A percentile compares a stretch with the other conserved stretches of the same genome.
Conservation (phyloP, 2,329 filamentous ascomycete species). For the Fusarium sp. region DNA sequence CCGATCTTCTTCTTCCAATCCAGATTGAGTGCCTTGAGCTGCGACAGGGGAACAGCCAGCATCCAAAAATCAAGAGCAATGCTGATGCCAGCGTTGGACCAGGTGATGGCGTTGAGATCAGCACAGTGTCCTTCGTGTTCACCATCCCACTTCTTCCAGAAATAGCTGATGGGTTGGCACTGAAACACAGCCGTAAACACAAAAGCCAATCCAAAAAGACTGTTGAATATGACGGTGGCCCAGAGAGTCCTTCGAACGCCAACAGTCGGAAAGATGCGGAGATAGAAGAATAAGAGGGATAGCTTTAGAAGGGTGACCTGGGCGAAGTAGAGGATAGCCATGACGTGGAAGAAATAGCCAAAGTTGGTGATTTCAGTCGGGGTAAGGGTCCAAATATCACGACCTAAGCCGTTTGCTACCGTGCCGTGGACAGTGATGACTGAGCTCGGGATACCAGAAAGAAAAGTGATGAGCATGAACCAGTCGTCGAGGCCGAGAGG, state of each 20-base stretch:
- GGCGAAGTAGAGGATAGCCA: slow-evolving; percentile 60
- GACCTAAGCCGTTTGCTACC: slow-evolving; percentile 58
- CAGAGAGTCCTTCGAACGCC: slow-evolving; percentile 55
- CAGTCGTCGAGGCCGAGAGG: slow-evolving; percentile 55
- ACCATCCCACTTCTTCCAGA: slow-evolving; percentile 66
- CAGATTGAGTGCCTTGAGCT: slow-evolving; percentile 56
- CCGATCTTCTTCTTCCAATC: slow-evolving; percentile 62
- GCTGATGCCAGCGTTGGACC: slow-evolving; percentile 64
- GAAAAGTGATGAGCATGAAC: slow-evolving; percentile 46
- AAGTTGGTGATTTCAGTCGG: slow-evolving; percentile 57
- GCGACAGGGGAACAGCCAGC: slow-evolving; percentile 61
- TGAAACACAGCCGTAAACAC: slow-evolving; percentile 60
- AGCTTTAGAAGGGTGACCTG: slow-evolving; percentile 61
- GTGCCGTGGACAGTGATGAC: slow-evolving; percentile 49
- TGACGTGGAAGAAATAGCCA: slow-evolving; percentile 56
- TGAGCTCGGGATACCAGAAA: slow-evolving; percentile 45
- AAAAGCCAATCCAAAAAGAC: slow-evolving; percentile 56
- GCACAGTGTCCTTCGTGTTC: slow-evolving; percentile 61
- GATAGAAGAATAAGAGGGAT: slow-evolving; percentile 66
- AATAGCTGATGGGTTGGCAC: slow-evolving; percentile 62
- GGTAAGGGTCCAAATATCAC: slow-evolving; percentile 63
- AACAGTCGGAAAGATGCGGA: slow-evolving; percentile 62
- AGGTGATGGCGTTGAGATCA: slow-evolving; percentile 61
- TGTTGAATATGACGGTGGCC: slow-evolving; percentile 55
- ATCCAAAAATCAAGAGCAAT: slow-evolving; percentile 66